These are phyloP conservation scores for Mariannaea sp. DNA, from an alignment of 2,329 filamentous ascomycete species.

Conservation along the genomic window DNA sequence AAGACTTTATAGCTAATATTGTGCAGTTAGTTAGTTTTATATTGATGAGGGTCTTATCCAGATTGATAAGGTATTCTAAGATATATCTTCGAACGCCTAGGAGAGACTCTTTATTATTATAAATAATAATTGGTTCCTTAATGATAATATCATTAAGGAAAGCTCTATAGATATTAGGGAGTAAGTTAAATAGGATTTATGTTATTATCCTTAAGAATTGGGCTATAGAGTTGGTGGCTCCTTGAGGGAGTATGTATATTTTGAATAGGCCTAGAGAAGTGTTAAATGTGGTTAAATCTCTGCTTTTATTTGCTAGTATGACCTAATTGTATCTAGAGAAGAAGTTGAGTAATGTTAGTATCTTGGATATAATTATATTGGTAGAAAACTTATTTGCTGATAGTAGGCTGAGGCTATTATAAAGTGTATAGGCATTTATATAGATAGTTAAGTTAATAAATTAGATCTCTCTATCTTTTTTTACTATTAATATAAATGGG, in stretches of 20 bases:
- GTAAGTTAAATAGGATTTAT: not conserved
- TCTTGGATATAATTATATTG: not conserved
- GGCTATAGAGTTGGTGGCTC: not conserved
- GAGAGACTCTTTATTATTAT: not conserved
- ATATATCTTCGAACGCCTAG: not conserved
- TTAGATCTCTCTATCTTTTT: not conserved
- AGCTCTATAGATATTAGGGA: not conserved
- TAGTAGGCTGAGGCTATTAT: not conserved
- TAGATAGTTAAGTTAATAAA: not conserved
- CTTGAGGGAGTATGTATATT: not conserved
- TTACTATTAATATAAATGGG: not conserved
- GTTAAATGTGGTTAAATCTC: not conserved
- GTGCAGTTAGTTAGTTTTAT: not conserved
- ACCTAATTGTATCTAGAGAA: conserved; percentile 1
- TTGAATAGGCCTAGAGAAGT: not conserved
- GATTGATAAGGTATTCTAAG: conserved; percentile 1
- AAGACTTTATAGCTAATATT: not conserved
- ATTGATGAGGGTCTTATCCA: not conserved
- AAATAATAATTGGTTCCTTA: not conserved
- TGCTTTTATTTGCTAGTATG: not conserved
- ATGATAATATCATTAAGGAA: not conserved
- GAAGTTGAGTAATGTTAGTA: not conserved
- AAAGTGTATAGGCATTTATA: not conserved
- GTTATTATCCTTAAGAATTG: not conserved
- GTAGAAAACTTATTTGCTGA: not conserved